Conservation (phyloP, 306 rosid species). For the Sphenostylis stenocarpa region DNA sequence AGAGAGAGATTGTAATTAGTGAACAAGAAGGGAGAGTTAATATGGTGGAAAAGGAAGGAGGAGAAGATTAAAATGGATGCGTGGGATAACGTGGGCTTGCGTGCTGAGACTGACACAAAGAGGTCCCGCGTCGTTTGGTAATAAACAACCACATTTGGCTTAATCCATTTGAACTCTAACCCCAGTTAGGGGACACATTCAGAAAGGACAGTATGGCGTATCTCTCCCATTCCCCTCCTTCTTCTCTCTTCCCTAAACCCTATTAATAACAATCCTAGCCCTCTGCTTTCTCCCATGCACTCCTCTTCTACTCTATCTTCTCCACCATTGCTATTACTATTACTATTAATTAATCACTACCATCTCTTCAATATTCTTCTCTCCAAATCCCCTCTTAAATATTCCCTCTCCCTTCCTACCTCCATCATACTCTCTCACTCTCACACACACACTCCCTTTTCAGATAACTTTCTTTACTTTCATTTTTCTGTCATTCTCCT, state of each 20-base stretch:
- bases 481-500: neutral
- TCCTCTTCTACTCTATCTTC: constrained; percentile 35
- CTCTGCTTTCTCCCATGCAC: constrained; percentile 75
- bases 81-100: constrained; percentile 80
- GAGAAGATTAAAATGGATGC: neutral
- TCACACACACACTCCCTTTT: neutral
- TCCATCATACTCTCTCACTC: neutral
- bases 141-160: constrained; percentile 52
- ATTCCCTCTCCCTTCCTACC: constrained; percentile 23
- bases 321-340: no score
- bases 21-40: no score
- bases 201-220: constrained; percentile 60
- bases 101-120: constrained; percentile 66
- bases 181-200: constrained; percentile 56
- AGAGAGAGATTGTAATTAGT: no score
- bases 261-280: constrained; percentile 60
- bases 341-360: no score
- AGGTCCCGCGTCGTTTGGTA: constrained; percentile 68
- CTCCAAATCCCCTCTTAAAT: neutral
- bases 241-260: constrained; percentile 34
- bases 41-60: no score
- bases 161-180: constrained; percentile 61
- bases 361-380: neutral
- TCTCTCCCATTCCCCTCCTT: constrained; percentile 31
- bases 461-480: neutral